A percentile compares a stretch with the other conserved stretches of the same genome.
Conservation (phyloP, 1,139 yeast genomes). For the Taiozyma sp. region DNA sequence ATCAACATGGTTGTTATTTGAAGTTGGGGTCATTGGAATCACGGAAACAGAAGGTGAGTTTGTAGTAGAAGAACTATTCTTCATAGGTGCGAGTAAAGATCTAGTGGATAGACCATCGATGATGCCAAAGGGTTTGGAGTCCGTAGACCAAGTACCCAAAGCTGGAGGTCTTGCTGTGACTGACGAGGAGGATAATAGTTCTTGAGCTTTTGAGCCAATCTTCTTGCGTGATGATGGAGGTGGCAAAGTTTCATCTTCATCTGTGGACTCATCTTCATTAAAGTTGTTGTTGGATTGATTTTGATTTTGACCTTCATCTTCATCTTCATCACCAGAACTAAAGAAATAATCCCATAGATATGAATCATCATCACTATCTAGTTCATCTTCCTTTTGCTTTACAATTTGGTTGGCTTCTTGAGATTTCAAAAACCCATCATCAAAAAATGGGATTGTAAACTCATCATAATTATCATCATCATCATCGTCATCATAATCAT, state of each 20-base stretch:
- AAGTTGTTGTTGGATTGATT: constrained; percentile 23
- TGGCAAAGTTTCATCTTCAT: constrained; percentile 77
- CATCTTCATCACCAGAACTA: constrained; percentile 30
- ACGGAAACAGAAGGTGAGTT: constrained; percentile 1
- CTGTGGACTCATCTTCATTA: constrained; percentile 77
- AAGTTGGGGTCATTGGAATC: constrained; percentile 11
- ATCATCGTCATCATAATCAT: constrained; percentile 14
- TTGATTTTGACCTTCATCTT: constrained; percentile 30
- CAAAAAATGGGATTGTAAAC: constrained; percentile 31
- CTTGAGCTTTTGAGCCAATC: constrained; percentile 73
- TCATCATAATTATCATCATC: constrained; percentile 29
- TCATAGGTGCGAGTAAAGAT: constrained; percentile 45
- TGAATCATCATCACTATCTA: constrained; percentile 27
- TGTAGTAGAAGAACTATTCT: not conserved
- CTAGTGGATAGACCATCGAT: constrained; percentile 92
- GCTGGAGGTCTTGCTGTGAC: constrained; percentile 88
- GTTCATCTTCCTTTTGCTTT: constrained; percentile 3
- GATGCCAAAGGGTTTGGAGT: constrained; percentile 81
- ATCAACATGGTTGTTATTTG: constrained; percentile 34
- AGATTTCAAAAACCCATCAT: constrained; percentile 22
- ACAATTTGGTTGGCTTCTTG: constrained; percentile 7
- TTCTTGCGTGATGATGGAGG: constrained; percentile 51
- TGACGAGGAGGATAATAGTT: constrained; percentile 78
- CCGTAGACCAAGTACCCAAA: constrained; percentile 89
- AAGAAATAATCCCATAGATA: constrained; percentile 53